Percentiles rank a stretch among this genome's conserved stretches.
These are phyloP conservation scores for Verticillium klebahnii DNA, from an alignment of 2,329 filamentous ascomycete genomes.

Conservation along the genomic window DNA sequence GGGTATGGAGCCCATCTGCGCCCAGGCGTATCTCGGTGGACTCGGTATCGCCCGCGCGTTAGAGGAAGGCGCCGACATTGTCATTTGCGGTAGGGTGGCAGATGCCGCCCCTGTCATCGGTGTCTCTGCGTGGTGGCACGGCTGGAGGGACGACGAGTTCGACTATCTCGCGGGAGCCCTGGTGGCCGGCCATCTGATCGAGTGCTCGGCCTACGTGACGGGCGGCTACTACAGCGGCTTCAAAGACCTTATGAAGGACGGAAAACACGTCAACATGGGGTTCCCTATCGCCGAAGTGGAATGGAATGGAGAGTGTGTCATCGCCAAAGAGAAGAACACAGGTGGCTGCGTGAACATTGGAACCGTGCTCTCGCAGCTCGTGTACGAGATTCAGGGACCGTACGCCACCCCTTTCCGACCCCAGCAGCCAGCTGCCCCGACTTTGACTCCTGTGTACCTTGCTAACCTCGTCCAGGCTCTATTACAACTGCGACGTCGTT, in stretches of 20 bases:
- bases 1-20: conserved; percentile 17
- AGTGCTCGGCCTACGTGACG: conserved; percentile 21
- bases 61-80: conserved; percentile 13
- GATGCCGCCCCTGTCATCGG: conserved; percentile 45
- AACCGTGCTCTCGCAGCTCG: conserved; percentile 37
- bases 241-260: conserved; percentile 12
- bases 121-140: conserved; percentile 33
- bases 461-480: conserved; percentile 18
- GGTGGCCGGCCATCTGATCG: conserved; percentile 17
- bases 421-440: not conserved
- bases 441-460: not conserved
- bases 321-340: conserved; percentile 41
- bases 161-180: conserved; percentile 15
- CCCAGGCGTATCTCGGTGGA: conserved; percentile 31
- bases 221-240: conserved; percentile 26
- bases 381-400: conserved; percentile 43
- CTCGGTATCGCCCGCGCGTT: conserved; percentile 9
- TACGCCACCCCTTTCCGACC: not conserved
- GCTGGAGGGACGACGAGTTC: conserved; percentile 14
- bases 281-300: conserved; percentile 45
- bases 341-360: conserved; percentile 33
- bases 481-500: conserved; percentile 44
- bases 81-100: conserved; percentile 24
- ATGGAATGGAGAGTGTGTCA: conserved; percentile 35
- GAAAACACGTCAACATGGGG: not conserved